A percentile compares a stretch with the other conserved stretches of the same genome.
phyloP scores from a whole-genome alignment of 2,329 filamentous ascomycete genomes.

The Pseudogymnoascus sp. region DNA sequence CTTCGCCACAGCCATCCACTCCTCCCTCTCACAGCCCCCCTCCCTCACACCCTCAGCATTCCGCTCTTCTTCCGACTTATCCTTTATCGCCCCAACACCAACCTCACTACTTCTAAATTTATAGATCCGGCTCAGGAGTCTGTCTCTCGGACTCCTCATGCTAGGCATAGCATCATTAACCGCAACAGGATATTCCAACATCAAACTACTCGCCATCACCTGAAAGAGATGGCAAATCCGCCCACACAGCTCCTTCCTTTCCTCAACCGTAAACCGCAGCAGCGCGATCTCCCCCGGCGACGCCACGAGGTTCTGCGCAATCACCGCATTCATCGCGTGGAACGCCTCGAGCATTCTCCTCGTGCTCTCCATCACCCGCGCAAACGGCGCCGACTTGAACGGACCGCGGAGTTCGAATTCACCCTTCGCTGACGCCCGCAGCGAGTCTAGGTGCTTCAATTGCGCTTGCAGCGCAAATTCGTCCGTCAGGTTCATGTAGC shows the following conservation, averaged over 20 bases:
- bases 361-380: slow-evolving; percentile 68
- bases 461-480: slow-evolving; percentile 82
- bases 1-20: slow-evolving; percentile 35
- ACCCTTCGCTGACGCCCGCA: slow-evolving; percentile 63
- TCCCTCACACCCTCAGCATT: slow-evolving; percentile 10
- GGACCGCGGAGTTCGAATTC: slow-evolving; percentile 86
- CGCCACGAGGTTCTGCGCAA: slow-evolving; percentile 66
- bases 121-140: slow-evolving; percentile 78
- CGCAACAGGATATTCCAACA: slow-evolving; percentile 78
- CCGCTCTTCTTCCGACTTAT: slow-evolving; percentile 21
- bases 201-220: slow-evolving; percentile 86
- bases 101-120: slow-evolving; percentile 61
- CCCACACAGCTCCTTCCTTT: slow-evolving; percentile 72
- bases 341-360: slow-evolving; percentile 85
- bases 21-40: not conserved
- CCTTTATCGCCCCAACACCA: slow-evolving; percentile 18
- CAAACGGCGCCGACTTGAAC: slow-evolving; percentile 68
- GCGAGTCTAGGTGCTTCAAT: slow-evolving; percentile 53
- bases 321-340: slow-evolving; percentile 91
- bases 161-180: slow-evolving; percentile 74
- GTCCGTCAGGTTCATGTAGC: slow-evolving; percentile 82
- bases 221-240: slow-evolving; percentile 81
- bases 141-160: slow-evolving; percentile 70
- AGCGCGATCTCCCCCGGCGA: slow-evolving; percentile 75
- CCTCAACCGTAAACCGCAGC: slow-evolving; percentile 66